Conservation (phyloP, 164 flowering plant species). For the Berberis vulgaris region DNA sequence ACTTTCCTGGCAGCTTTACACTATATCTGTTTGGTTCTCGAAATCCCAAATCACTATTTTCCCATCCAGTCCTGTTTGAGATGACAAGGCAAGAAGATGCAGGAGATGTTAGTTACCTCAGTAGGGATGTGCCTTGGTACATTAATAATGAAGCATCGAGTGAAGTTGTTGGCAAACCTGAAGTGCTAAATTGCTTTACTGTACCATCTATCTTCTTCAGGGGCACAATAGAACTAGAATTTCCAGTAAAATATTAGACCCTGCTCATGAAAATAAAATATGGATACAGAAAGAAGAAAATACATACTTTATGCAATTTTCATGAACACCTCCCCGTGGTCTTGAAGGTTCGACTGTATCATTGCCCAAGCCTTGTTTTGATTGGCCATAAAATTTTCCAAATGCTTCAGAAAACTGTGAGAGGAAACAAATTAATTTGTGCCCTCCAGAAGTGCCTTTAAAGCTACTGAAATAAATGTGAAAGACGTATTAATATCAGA, state of each 20-base stretch:
- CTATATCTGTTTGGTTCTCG: constrained; percentile 42
- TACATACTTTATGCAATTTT: constrained; percentile 78
- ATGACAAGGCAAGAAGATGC: background rate
- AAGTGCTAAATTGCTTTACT: constrained; percentile 71
- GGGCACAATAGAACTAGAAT: constrained; percentile 61
- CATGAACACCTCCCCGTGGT: constrained; percentile 59
- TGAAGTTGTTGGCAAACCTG: constrained; percentile 43
- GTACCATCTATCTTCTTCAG: constrained; percentile 36
- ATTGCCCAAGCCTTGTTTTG: constrained; percentile 47
- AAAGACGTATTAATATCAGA: background rate
- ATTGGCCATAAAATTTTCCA: constrained; percentile 89
- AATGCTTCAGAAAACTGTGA: constrained; percentile 87
- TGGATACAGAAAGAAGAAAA: background rate
- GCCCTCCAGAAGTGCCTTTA: background rate
- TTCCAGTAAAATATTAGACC: constrained; percentile 2
- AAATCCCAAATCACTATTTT: constrained; percentile 84
- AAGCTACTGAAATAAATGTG: background rate
- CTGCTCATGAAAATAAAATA: background rate
- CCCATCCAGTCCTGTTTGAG: constrained; percentile 74
- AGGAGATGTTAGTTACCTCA: background rate
- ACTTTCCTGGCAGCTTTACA: no score
- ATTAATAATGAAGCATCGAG: background rate
- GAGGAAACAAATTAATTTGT: constrained; percentile 1
- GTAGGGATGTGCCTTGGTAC: background rate
- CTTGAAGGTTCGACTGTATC: constrained; percentile 56